Percentiles rank a stretch among this genome's conserved stretches.
Conservation (phyloP, 2,329 filamentous ascomycete genomes). For the Colletotrichum siamense region DNA sequence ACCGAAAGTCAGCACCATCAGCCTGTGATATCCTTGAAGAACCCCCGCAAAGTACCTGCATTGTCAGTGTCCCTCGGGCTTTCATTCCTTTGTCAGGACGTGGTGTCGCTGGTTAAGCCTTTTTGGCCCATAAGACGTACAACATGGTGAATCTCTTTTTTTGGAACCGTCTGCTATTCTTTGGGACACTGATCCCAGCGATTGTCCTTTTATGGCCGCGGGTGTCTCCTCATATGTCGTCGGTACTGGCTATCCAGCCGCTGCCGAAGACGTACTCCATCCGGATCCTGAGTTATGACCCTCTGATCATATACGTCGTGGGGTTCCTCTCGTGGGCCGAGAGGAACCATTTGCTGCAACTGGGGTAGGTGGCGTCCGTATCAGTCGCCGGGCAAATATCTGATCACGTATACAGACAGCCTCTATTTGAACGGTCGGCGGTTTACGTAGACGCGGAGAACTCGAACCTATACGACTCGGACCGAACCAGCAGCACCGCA, state of each 20-base stretch:
- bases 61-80: background rate
- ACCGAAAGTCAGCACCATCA: background rate
- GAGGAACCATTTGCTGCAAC: background rate
- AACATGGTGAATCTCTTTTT: background rate
- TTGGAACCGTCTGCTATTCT: background rate
- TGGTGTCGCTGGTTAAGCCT: background rate
- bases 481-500: background rate
- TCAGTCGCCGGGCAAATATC: fast-evolving
- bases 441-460: background rate
- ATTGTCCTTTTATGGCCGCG: background rate
- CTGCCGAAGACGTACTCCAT: background rate
- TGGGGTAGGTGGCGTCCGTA: background rate
- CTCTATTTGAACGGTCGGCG: background rate
- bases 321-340: constrained; percentile 1
- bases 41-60: background rate
- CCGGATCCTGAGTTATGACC: background rate
- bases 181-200: background rate
- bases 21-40: background rate
- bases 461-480: background rate
- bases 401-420: background rate
- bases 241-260: background rate
- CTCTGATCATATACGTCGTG: background rate
- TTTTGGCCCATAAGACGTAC: background rate
- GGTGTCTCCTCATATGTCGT: background rate
- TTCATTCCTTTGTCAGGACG: background rate